Base-by-base conservation (phyloP, 2,329 filamentous ascomycete genomes). In the Pseudogymnoascus sp. region DNA sequence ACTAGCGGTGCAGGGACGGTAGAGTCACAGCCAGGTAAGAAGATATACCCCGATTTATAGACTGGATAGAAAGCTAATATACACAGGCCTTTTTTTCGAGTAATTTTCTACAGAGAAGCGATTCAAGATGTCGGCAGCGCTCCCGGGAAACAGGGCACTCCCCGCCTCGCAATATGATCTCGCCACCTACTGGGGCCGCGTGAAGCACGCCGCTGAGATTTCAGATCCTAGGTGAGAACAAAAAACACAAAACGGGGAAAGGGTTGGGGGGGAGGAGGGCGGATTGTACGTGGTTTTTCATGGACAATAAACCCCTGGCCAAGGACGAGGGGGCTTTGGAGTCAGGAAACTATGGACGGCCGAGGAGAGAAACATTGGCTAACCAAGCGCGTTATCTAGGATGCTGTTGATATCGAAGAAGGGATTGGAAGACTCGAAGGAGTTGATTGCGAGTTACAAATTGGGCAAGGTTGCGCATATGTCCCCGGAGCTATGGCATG, bases 161-260 rank as follows among this genome's bases (percentile, higher is more conserved):
- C 95, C 95, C 66, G 86, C 87, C 63, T 99, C 95, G 62, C 91
- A 92, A 77, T 93, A 96, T 84, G 91, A 99, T 75, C 82, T 99
- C 72, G 85, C 78, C 74, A 97, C 93, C 56, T 99, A 99, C 79
- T 95, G 90, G 90, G 95, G 95, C 68, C 88, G 95, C 64, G 95
- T 97, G 72, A 86, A 84, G 78, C 93, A 99, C 79, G 88, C 92
- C 16, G 88, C 90, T 65, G 88, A 93, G 71, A 87, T 99, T 71
- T 89, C 93, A 74, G 95, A 99, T 81, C 95, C 95, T 69, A 95
- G 93, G 93, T 97, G 82, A 87, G 68, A 69, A 69, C 7, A n/a
- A 63, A 66, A 23, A 46, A 23, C 18, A 61, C 18, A 67, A 62
- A 9, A 36, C 6, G 18, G 53, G 14, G 60, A 31, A 31, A 23